These are phyloP conservation scores for Epicoccum sorghinum DNA, from an alignment of 2,329 filamentous ascomycete genomes.

Conservation along the genomic window DNA sequence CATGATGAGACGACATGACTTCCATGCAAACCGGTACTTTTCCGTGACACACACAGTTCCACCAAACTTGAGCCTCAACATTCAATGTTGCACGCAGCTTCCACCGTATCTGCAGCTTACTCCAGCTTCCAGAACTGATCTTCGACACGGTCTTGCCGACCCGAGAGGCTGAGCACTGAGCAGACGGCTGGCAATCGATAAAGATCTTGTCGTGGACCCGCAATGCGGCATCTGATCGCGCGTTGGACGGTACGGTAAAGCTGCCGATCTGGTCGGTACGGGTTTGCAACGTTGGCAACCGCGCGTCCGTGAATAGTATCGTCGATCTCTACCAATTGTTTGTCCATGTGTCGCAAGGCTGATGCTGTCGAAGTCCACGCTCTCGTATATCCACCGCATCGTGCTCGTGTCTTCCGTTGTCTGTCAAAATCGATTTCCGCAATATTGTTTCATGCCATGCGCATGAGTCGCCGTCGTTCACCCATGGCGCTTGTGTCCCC, in stretches of 20 bases:
- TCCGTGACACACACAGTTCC: slow-evolving; percentile 14
- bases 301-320: slow-evolving; percentile 13
- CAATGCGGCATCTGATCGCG: slow-evolving; percentile 17
- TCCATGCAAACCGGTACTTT: slow-evolving; percentile 1
- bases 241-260: not conserved
- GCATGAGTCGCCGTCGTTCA: slow-evolving; percentile 11
- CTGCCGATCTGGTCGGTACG: slow-evolving; percentile 20
- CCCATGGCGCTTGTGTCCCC: slow-evolving; percentile 7
- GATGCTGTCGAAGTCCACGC: not conserved
- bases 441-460: slow-evolving; percentile 12
- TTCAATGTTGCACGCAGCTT: slow-evolving; percentile 6
- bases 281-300: slow-evolving; percentile 1
- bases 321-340: slow-evolving; percentile 4
- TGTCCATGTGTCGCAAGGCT: slow-evolving; percentile 9
- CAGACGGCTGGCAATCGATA: slow-evolving; percentile 30
- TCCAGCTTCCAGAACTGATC: slow-evolving; percentile 13
- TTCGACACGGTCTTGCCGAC: slow-evolving; percentile 2
- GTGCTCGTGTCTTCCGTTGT: not conserved
- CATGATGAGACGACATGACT: slow-evolving; percentile 5
- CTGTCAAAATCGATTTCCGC: slow-evolving; percentile 7
- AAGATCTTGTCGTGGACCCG: slow-evolving; percentile 12
- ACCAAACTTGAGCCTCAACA: slow-evolving; percentile 21
- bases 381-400: slow-evolving; percentile 3
- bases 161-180: slow-evolving; percentile 18
- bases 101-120: slow-evolving; percentile 5